Base-by-base conservation (phyloP, 768 basidiomycete species). In the Podaxis pistillaris region DNA sequence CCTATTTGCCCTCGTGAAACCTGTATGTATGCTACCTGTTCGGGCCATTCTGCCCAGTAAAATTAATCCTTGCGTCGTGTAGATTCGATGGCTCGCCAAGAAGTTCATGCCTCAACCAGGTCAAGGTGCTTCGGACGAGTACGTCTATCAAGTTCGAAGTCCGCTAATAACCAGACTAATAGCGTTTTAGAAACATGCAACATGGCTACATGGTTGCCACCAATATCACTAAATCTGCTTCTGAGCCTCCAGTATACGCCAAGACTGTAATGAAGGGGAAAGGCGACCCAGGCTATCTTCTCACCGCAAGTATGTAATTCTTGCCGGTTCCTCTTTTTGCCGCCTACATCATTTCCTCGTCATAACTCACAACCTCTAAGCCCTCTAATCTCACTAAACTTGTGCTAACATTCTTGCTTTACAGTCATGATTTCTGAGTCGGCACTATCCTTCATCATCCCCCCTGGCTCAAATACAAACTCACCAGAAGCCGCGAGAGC, bases 241-340 rank as follows among this genome's bases (percentile, higher is more conserved):
- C 83, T 1, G 68, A 76, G 9, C 75, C 81, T 1, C 72, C 75
- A 0, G 64, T 84, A 15, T 72, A 85, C 49, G 86, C 87, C 28
- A 82, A 88, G 68, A 86, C 86, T 5, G 80, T 79, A 4, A 78
- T 93, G 65, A 81, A 77, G 53, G 89, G 86, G 1, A 75, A 83
- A 37, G 91, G 91, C 7, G 94, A 95, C 69, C 91, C 94, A 6
- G 90, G 92, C 3, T 93, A 92, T 72, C 68, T 75, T 2, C 74
- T 84, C 2, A 85, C 86, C 17, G 73, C 88, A 8, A 70, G 86
- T 86, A 71, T 44, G 83, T 73, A 4, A 36, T 38, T 12, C 40
- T 33, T 9, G 8, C 8, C 33, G 2, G 33, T 33, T 33, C 33
- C 33, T 33, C 33, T 33, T 33, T 33, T 33, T 33, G 33, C 33